Evolutionary conservation across 139 green algal species (phyloP).

Genomic region (Chlorella sp.): DNA sequence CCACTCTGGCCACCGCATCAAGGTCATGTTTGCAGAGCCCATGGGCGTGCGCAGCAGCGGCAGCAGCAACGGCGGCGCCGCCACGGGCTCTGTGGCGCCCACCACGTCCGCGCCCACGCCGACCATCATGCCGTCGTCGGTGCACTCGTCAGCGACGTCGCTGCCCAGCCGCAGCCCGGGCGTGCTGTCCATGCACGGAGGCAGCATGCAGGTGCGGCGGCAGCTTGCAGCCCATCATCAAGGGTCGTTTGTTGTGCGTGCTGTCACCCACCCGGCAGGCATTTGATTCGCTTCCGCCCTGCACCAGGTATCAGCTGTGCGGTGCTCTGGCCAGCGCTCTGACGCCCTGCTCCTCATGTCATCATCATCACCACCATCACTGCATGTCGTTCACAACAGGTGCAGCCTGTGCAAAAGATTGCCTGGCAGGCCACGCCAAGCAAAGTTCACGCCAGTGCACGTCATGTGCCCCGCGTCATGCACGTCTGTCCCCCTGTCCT

Average conservation of each 20-base stretch:
- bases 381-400: neutral
- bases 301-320: neutral
- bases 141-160: neutral
- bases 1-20: conserved; percentile 65
- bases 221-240: neutral
- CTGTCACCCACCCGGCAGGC: neutral
- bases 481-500: neutral
- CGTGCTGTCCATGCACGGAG: neutral
- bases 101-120: neutral
- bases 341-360: neutral
- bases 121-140: neutral
- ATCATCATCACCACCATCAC: neutral
- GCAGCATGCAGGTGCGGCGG: neutral
- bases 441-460: neutral
- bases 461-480: no score
- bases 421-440: no score
- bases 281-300: neutral
- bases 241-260: neutral
- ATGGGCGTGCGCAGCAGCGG: conserved; percentile 22
- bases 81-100: neutral
- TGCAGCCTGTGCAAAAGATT: neutral
- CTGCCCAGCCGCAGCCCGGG: neutral
- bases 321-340: neutral
- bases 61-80: neutral
- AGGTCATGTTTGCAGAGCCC: conserved; percentile 59